Evolutionary conservation across 805 yeast species (phyloP).

Genomic region (Ascoidea asiatica): DNA sequence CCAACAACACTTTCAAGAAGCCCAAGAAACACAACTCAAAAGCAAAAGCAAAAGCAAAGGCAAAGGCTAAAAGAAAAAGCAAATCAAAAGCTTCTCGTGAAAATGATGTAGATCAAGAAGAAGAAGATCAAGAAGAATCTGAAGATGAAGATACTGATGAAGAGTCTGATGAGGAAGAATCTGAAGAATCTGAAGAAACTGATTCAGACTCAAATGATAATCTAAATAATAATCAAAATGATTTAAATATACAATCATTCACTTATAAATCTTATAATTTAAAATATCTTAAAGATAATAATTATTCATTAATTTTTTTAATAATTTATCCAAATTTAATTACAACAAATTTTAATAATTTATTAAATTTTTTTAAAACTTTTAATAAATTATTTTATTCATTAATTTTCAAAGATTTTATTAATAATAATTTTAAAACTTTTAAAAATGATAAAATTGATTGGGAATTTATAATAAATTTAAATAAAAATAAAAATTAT

Average conservation of each 20-base stretch:
- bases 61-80: slow-evolving; percentile 10
- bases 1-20: background rate
- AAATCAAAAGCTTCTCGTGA: slow-evolving; percentile 9
- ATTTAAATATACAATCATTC: too few relatives aligned
- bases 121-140: slow-evolving; percentile 3
- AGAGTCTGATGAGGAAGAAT: slow-evolving; percentile 1
- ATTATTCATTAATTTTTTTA: background rate
- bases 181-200: background rate
- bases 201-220: too few relatives aligned
- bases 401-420: background rate
- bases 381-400: too few relatives aligned
- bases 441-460: background rate
- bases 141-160: slow-evolving; percentile 4
- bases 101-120: slow-evolving; percentile 12
- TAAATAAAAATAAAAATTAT: too few relatives aligned
- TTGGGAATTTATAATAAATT: too few relatives aligned
- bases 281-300: too few relatives aligned
- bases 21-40: slow-evolving; percentile 3
- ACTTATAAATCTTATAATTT: background rate
- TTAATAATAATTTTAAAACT: too few relatives aligned
- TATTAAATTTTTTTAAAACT: too few relatives aligned
- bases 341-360: background rate
- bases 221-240: too few relatives aligned
- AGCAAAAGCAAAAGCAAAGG: slow-evolving; percentile 6
- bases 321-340: background rate